Evolutionary conservation across 1,284 basidiomycete species (phyloP).

Genomic region (Caloboletus inedulis): DNA sequence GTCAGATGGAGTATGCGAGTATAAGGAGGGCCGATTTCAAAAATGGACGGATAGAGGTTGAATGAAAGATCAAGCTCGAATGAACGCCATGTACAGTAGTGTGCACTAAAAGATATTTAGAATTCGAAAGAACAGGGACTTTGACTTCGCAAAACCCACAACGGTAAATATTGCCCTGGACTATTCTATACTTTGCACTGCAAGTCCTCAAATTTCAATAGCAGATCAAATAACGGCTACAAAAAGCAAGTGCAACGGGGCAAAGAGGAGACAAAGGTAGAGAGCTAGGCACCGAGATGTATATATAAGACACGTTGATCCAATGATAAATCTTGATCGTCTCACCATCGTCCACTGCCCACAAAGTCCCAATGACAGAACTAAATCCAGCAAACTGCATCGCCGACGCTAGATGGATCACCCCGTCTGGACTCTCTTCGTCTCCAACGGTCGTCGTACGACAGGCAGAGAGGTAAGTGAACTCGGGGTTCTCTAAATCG

Average conservation of each 20-base stretch:
- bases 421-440: background rate
- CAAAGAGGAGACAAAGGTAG: background rate
- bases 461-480: background rate
- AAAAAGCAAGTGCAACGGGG: too few species aligned
- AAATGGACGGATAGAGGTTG: background rate
- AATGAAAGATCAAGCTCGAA: background rate
- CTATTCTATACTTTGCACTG: too few species aligned
- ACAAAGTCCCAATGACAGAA: background rate
- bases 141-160: too few species aligned
- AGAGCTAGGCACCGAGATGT: slow-evolving; percentile 3
- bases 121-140: too few species aligned
- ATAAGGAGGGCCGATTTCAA: background rate
- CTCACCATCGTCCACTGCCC: background rate
- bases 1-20: background rate
- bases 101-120: slow-evolving; percentile 6
- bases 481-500: background rate
- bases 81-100: too few species aligned
- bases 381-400: slow-evolving; percentile 2
- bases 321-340: background rate
- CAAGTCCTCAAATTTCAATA: background rate
- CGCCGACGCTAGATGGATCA: slow-evolving; percentile 3
- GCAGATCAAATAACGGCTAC: background rate
- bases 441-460: background rate
- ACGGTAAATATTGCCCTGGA: too few species aligned
- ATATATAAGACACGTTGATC: slow-evolving; percentile 3